Evolutionary conservation across 1,284 basidiomycete genomes (phyloP).

Genomic region (Stygiomarasmius scandens): DNA sequence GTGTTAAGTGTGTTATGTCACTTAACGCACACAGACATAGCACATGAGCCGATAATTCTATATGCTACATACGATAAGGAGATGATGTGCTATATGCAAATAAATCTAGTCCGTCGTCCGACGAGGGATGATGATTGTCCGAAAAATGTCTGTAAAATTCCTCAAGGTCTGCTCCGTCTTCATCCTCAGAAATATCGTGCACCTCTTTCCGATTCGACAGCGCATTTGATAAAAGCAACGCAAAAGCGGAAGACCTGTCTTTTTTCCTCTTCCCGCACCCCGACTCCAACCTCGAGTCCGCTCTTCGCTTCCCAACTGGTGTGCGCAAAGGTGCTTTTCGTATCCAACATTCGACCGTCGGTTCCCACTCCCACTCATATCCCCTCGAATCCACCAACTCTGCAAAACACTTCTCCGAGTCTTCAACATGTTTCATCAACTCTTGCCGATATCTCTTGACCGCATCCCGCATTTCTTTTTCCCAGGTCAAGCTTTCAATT

Average conservation of each 20-base stretch:
- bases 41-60: too few species aligned
- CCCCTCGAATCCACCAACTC: neutral
- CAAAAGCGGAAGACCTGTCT: conserved; percentile 30
- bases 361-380: conserved; percentile 46
- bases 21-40: too few species aligned
- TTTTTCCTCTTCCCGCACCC: conserved; percentile 18
- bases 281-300: neutral
- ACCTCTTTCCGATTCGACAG: conserved; percentile 42
- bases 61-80: neutral
- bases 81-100: conserved; percentile 9
- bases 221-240: conserved; percentile 49
- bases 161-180: neutral
- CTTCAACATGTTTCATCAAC: conserved; percentile 50
- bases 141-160: conserved; percentile 18
- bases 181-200: conserved; percentile 21
- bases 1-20: too few species aligned
- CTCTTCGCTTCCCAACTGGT: neutral
- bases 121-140: conserved; percentile 11
- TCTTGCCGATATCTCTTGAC: conserved; percentile 37
- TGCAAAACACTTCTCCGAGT: conserved; percentile 50
- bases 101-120: conserved; percentile 18
- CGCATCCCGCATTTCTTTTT: conserved; percentile 20
- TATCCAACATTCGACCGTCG: conserved; percentile 45
- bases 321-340: conserved; percentile 21
- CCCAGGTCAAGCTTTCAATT: conserved; percentile 22